Evolutionary conservation across 2,329 filamentous ascomycete species (phyloP).

Genomic region (Clarireedia sp.): DNA sequence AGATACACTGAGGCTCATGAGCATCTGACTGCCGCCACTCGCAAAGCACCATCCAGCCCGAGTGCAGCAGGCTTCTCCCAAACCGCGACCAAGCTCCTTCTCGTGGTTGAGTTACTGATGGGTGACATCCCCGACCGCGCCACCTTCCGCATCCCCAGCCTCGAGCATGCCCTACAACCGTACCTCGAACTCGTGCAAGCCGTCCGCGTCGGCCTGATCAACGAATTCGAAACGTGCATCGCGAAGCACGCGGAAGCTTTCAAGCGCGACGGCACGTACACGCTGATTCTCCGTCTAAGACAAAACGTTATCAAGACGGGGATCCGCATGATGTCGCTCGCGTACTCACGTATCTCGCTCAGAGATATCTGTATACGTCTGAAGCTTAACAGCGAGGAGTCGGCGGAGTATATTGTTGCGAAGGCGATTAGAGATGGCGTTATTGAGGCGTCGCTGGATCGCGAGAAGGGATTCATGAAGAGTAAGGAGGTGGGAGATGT

Average conservation of each 20-base stretch:
- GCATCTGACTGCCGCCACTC: constrained; percentile 84
- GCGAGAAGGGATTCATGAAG: constrained; percentile 96
- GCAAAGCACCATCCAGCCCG: constrained; percentile 85
- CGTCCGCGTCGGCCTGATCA: constrained; percentile 90
- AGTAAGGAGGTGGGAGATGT: constrained; percentile 95
- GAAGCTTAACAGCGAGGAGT: constrained; percentile 90
- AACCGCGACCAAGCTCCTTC: constrained; percentile 89
- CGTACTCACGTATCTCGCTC: constrained; percentile 93
- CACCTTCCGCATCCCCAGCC: constrained; percentile 80
- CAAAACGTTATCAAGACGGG: constrained; percentile 99
- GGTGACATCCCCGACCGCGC: constrained; percentile 95
- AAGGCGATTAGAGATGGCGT: constrained; percentile 97
- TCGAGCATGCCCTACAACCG: constrained; percentile 81
- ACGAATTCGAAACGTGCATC: constrained; percentile 84
- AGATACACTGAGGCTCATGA: constrained; percentile 96
- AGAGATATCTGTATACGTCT: constrained; percentile 95
- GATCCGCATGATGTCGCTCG: constrained; percentile 97
- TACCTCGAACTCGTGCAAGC: constrained; percentile 93
- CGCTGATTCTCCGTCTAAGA: constrained; percentile 83
- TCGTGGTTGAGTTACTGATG: constrained; percentile 96
- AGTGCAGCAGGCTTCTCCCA: constrained; percentile 93
- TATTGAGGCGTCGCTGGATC: constrained; percentile 89
- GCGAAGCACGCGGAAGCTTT: constrained; percentile 75
- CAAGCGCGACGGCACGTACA: constrained; percentile 91
- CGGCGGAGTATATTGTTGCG: constrained; percentile 96